Conservation (phyloP, 2,329 filamentous ascomycete species). For the Penicillium sp. region DNA sequence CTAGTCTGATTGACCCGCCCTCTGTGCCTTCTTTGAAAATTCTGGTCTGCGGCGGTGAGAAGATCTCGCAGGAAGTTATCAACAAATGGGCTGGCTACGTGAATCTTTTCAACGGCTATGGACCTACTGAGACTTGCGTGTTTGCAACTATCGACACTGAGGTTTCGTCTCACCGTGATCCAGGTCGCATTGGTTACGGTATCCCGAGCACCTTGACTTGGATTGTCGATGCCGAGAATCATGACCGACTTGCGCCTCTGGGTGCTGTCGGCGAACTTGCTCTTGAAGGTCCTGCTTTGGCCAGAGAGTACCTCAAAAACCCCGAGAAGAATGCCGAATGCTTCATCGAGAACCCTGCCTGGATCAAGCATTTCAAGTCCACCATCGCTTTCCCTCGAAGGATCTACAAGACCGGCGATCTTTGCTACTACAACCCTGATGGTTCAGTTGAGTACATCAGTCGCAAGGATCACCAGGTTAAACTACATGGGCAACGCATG, state of each 20-base stretch:
- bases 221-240: conserved; percentile 33
- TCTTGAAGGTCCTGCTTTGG: conserved; percentile 36
- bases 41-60: conserved; percentile 46
- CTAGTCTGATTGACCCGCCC: conserved; percentile 37
- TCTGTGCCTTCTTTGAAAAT: conserved; percentile 40
- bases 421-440: conserved; percentile 30
- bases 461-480: conserved; percentile 61
- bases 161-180: conserved; percentile 24
- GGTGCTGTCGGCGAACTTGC: conserved; percentile 35
- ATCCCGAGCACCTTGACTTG: conserved; percentile 28
- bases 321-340: conserved; percentile 29
- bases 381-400: conserved; percentile 9
- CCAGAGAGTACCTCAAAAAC: conserved; percentile 39
- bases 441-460: conserved; percentile 43
- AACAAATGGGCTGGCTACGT: conserved; percentile 56
- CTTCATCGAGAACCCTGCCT: conserved; percentile 28
- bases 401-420: conserved; percentile 32
- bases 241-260: conserved; percentile 33
- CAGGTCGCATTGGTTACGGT: conserved; percentile 25
- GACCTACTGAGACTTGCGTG: conserved; percentile 35
- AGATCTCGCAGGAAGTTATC: conserved; percentile 67
- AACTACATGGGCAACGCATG: conserved; percentile 60
- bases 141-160: conserved; percentile 29
- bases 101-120: conserved; percentile 38
- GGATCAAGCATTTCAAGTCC: conserved; percentile 20